Evolutionary conservation across 805 yeast species (phyloP).

Genomic region (Starmerella gropengiesseri): DNA sequence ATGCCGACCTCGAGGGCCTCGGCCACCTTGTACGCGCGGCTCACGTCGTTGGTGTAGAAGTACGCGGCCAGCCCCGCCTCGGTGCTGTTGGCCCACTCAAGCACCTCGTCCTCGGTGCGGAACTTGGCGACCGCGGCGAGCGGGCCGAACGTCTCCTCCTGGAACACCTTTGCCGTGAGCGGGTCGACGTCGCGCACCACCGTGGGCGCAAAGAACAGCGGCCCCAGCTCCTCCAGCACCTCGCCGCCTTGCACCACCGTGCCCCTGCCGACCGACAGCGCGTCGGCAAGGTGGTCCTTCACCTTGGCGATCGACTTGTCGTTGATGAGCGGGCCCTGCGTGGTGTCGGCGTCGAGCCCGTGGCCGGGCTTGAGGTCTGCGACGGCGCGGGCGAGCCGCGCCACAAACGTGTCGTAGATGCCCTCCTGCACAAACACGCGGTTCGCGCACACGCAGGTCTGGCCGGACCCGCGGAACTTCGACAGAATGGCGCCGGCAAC

Average conservation of each 20-base stretch:
- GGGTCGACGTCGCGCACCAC: conserved; percentile 49
- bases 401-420: conserved; percentile 52
- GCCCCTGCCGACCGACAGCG: conserved; percentile 51
- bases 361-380: conserved; percentile 43
- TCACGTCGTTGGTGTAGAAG: conserved; percentile 48
- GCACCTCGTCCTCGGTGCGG: conserved; percentile 50
- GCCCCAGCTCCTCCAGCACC: conserved; percentile 45
- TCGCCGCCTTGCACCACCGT: conserved; percentile 51
- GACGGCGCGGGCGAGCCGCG: conserved; percentile 40
- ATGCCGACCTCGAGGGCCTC: conserved; percentile 66
- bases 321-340: conserved; percentile 71
- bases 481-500: conserved; percentile 54
- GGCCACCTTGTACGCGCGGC: conserved; percentile 47
- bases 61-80: conserved; percentile 73
- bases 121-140: conserved; percentile 61
- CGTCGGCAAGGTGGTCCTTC: conserved; percentile 51
- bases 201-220: conserved; percentile 57
- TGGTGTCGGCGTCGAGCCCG: conserved; percentile 46
- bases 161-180: conserved; percentile 41
- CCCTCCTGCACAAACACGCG: conserved; percentile 54
- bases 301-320: conserved; percentile 53
- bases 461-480: conserved; percentile 69
- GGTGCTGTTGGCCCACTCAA: conserved; percentile 51
- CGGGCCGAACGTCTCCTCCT: conserved; percentile 79
- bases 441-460: conserved; percentile 74